These are phyloP conservation scores for Hypoxylon rubiginosum DNA, from an alignment of 2,329 filamentous ascomycete genomes.

Conservation along the genomic window DNA sequence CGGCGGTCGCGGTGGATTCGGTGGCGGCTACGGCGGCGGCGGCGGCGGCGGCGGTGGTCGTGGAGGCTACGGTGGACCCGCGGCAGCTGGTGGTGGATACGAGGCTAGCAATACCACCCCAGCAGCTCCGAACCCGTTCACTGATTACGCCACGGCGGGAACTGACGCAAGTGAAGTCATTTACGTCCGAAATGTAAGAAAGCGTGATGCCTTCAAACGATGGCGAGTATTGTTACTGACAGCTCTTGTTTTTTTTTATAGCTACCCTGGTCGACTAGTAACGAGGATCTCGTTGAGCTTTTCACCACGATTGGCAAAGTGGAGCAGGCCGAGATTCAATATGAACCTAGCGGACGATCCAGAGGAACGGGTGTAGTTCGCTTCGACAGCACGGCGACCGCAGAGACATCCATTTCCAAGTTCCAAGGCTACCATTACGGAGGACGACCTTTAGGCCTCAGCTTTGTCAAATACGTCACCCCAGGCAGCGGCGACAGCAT, in stretches of 20 bases:
- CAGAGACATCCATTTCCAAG: constrained; percentile 94
- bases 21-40: constrained; percentile 57
- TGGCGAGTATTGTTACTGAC: constrained; percentile 35
- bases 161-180: constrained; percentile 87
- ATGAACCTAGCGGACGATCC: constrained; percentile 95
- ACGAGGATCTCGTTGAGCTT: constrained; percentile 95
- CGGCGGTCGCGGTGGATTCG: constrained; percentile 56
- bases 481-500: constrained; percentile 77
- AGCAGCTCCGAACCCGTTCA: constrained; percentile 87
- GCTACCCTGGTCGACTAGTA: constrained; percentile 99
- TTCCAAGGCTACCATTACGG: constrained; percentile 99
- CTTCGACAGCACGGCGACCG: constrained; percentile 85
- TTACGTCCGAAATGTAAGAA: constrained; percentile 95
- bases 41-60: constrained; percentile 53
- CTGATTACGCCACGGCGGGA: constrained; percentile 88
- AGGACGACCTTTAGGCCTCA: constrained; percentile 90
- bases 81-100: constrained; percentile 48
- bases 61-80: constrained; percentile 60
- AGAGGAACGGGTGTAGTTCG: constrained; percentile 96
- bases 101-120: constrained; percentile 55
- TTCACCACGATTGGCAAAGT: constrained; percentile 99
- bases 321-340: constrained; percentile 98
- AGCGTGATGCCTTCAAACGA: constrained; percentile 22
- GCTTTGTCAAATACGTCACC: constrained; percentile 93
- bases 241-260: constrained; percentile 59